phyloP scores from a whole-genome alignment of 768 basidiomycete species.

The Paxillus ammoniavirescens region DNA sequence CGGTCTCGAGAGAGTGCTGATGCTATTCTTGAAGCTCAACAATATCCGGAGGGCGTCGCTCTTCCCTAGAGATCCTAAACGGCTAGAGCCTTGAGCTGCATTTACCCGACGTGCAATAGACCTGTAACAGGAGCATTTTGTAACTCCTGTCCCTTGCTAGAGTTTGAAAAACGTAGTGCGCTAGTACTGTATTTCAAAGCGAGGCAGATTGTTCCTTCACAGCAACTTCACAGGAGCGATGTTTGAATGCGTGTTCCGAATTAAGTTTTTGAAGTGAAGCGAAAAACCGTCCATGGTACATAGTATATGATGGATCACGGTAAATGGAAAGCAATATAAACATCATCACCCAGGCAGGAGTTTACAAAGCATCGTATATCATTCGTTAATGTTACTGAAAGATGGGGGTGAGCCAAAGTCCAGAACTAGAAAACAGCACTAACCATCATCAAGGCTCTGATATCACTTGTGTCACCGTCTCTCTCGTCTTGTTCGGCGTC shows the following conservation, averaged over 20 bases:
- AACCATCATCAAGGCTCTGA: constrained; percentile 10
- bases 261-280: constrained; percentile 19
- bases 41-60: constrained; percentile 91
- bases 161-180: constrained; percentile 4
- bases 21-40: constrained; percentile 96
- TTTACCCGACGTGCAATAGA: not conserved
- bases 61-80: constrained; percentile 97
- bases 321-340: constrained; percentile 25
- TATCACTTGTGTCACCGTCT: constrained; percentile 25
- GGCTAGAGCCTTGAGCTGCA: constrained; percentile 71
- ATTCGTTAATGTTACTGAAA: constrained; percentile 9
- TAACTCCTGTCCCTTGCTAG: not conserved
- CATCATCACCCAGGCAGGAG: constrained; percentile 13
- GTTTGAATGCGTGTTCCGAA: constrained; percentile 21
- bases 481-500: constrained; percentile 58
- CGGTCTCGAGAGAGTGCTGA: constrained; percentile 91
- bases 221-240: constrained; percentile 14
- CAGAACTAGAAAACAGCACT: constrained; percentile 5
- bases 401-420: constrained; percentile 3
- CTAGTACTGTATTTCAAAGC: constrained; percentile 18
- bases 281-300: constrained; percentile 22
- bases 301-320: constrained; percentile 13
- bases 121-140: not conserved
- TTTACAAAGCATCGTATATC: constrained; percentile 18
- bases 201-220: constrained; percentile 6